Conservation (phyloP, 805 yeast genomes). For the Maudiozyma turicensis region DNA sequence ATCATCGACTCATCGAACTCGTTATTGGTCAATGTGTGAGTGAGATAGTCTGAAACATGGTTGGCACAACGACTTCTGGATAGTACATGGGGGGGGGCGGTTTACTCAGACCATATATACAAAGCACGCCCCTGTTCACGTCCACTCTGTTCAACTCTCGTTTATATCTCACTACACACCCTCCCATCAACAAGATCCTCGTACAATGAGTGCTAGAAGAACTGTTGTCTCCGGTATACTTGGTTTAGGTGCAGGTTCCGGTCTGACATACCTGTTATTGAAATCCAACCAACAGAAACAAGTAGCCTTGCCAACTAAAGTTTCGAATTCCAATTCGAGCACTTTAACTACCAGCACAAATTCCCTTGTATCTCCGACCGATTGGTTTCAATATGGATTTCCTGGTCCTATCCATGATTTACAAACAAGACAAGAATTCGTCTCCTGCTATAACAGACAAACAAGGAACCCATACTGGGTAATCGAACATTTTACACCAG, state of each 20-base stretch:
- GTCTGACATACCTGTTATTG: not conserved
- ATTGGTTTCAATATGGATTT: constrained; percentile 81
- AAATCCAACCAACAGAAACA: not conserved
- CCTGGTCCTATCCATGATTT: constrained; percentile 93
- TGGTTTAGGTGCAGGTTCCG: constrained; percentile 2
- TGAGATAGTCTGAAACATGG: too few relatives aligned
- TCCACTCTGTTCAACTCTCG: too few relatives aligned
- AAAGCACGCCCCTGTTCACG: too few relatives aligned
- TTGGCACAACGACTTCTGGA: too few relatives aligned
- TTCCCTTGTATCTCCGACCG: constrained; percentile 43
- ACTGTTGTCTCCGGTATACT: not conserved
- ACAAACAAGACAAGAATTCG: constrained; percentile 61
- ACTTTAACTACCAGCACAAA: not conserved
- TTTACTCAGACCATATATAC: too few relatives aligned
- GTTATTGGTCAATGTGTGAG: too few relatives aligned
- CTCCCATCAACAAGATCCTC: not conserved
- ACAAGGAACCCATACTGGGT: constrained; percentile 82
- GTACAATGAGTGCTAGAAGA: not conserved
- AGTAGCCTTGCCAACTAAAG: not conserved
- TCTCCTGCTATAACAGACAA: constrained; percentile 78
- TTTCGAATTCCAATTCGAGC: not conserved
- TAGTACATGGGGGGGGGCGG: too few relatives aligned
- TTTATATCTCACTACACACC: not conserved
- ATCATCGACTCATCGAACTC: too few relatives aligned
- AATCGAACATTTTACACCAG: constrained; percentile 76